Evolutionary conservation across 106 monocot genomes (phyloP), one percentile per base, ranked within the genome.

Genomic region (Dioscorea zingiberensis): DNA sequence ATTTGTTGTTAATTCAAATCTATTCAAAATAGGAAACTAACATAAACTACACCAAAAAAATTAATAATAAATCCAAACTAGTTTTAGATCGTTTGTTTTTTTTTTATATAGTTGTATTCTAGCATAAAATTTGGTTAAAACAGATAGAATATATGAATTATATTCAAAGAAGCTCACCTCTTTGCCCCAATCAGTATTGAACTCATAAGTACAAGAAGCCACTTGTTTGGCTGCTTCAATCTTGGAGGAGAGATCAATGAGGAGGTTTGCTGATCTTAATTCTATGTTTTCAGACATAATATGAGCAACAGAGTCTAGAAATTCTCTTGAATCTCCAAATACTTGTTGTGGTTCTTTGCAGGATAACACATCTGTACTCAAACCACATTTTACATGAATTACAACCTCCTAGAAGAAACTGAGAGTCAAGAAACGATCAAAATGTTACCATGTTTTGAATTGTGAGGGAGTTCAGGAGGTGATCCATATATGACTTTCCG

Each of bases 401-500:
- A 38, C 38, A 2, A 38, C n/a, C n/a, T n/a, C n/a, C n/a, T n/a
- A n/a, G n/a, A n/a, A n/a, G n/a, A 6, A 38, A 38, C 10, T 38
- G 38, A 38, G 10, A 30, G 2, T 30, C 2, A 38, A 10, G 38
- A 38, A 38, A 10, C 10, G 38, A 38, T 38, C 38, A 38, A 38
- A 38, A 38, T 38, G 38, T 38, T 38, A 38, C 38, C 38, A 38
- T 38, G 10, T 38, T 38, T 51, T 6, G 4, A 1, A 5, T 16
- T 23, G 0, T 51, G 23, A 21, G 3, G 19, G 15, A 3, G 6
- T 0, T 48, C 29, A 2, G 77, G 80, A 10, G 74, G 18, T 19
- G 70, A 32, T 7, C 79, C 82, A 29, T 86, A 86, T 38, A 82
- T 79, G 12, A 59, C 53, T 64, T 82, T 82, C 48, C 86, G 65